phyloP scores from a whole-genome alignment of 2,329 filamentous ascomycete species.

The Phyllosticta ampelicida region DNA sequence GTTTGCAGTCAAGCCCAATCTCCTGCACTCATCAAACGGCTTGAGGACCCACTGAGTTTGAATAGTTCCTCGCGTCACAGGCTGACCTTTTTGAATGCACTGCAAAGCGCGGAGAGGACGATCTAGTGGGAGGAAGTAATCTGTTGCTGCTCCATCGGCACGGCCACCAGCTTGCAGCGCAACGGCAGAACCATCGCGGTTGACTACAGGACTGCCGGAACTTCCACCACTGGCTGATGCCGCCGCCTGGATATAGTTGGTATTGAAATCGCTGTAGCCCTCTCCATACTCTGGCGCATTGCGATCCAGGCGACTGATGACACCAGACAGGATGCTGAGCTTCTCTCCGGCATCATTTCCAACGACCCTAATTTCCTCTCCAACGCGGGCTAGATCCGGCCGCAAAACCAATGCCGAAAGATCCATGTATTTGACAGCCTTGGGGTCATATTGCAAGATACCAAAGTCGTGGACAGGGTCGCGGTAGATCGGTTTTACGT shows the following conservation, averaged over 20 bases:
- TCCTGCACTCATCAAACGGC: slow-evolving; percentile 91
- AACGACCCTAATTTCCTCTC: slow-evolving; percentile 89
- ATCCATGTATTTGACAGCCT: slow-evolving; percentile 94
- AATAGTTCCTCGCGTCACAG: slow-evolving; percentile 85
- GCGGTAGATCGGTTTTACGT: slow-evolving; percentile 92
- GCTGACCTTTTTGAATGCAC: slow-evolving; percentile 66
- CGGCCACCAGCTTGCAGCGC: slow-evolving; percentile 89
- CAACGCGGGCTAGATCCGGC: slow-evolving; percentile 76
- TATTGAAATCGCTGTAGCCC: slow-evolving; percentile 95
- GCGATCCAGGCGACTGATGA: slow-evolving; percentile 89
- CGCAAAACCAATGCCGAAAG: slow-evolving; percentile 68
- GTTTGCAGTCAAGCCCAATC: slow-evolving; percentile 70
- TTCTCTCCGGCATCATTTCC: slow-evolving; percentile 99
- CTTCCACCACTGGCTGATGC: slow-evolving; percentile 93
- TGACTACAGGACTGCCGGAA: slow-evolving; percentile 96
- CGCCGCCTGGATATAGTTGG: slow-evolving; percentile 94
- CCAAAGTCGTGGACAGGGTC: slow-evolving; percentile 98
- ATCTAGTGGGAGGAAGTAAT: slow-evolving; percentile 93
- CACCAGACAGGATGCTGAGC: slow-evolving; percentile 91
- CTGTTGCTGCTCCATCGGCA: slow-evolving; percentile 88
- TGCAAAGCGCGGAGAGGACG: slow-evolving; percentile 77
- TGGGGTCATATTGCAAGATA: slow-evolving; percentile 90
- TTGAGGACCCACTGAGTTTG: slow-evolving; percentile 97
- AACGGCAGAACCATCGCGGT: slow-evolving; percentile 84
- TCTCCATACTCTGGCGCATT: slow-evolving; percentile 98